Base-by-base conservation (phyloP, 2,329 filamentous ascomycete species). In the Fusarium pseudonygamai region DNA sequence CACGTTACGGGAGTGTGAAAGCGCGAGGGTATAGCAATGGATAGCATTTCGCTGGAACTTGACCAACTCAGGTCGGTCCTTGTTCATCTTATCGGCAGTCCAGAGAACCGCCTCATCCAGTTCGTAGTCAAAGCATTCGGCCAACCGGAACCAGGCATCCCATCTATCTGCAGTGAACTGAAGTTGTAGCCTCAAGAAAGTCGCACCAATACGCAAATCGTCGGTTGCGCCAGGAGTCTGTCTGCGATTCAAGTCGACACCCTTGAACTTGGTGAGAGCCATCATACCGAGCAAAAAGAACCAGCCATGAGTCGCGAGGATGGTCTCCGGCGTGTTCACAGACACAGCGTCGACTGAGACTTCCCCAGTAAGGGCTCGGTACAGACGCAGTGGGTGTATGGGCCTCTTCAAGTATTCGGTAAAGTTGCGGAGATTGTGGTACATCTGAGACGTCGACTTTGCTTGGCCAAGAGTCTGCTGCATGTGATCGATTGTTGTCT, bases 21-120 rank as follows among this genome's bases (percentile, higher is more conserved):
- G 77, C 1, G 88, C 88, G 43, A 91, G 83, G 1, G 87, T 89
- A 76, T 93, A 94, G 79, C 93, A 96, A 80, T 97, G 94, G 50
- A 97, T 95, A 3, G 94, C 92, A 76, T 90, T 90, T 37, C 94
- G 90, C 80, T 97, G 94, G 69, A 93, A 89, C 58, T 90, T 90
- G 30, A 94, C 88, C 49, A 97, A 83, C 65, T 97, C 94, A 8
- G 85, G 84, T 62, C 93, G 91, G 76, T 93, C 92, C 79, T 93
- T 96, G 82, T 97, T 97, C 83, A 97, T 92, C 82, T 97, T 97
- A 75, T 97, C 94, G 2, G 94, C 93, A 26, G 92, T 93, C 95
- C 95, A 97, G 10, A 95, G 89, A 10, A 97, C 93, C 12, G 92
- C 90, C 80, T 97, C 95, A 71, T 97, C 95, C 20, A 97, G 85